Evolutionary conservation across 2,329 filamentous ascomycete genomes (phyloP).

Genomic region (Davidsoniella eucalypti): DNA sequence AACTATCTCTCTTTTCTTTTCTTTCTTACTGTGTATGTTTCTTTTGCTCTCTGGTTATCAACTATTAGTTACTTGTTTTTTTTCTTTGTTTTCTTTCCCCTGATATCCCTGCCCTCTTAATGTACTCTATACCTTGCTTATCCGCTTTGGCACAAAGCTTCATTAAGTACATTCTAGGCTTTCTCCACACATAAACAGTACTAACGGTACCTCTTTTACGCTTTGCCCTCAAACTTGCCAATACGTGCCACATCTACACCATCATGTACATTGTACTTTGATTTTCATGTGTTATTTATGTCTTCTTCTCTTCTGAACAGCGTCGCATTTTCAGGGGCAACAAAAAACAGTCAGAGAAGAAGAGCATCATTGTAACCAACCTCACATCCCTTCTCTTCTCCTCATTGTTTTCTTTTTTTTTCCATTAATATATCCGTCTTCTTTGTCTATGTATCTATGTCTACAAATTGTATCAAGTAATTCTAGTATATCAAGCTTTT

Average conservation of each 20-base stretch:
- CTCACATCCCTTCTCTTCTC: neutral
- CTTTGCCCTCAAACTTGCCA: no score
- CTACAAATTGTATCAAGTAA: no score
- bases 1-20: no score
- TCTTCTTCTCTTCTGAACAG: neutral
- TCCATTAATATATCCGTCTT: neutral
- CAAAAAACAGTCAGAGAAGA: neutral
- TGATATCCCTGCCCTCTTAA: neutral
- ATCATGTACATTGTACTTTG: neutral
- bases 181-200: no score
- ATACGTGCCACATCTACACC: neutral
- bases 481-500: no score
- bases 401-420: neutral
- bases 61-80: no score
- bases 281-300: neutral
- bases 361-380: neutral
- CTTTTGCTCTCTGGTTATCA: no score
- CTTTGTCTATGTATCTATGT: neutral
- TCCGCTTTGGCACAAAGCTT: no score
- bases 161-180: no score
- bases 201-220: no score
- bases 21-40: no score
- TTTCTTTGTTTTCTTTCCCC: neutral
- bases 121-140: no score
- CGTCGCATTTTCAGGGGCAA: slow-evolving; percentile 8